Conservation (phyloP, 371 early-diverging fungal genomes). For the Mortierella polycephala region DNA sequence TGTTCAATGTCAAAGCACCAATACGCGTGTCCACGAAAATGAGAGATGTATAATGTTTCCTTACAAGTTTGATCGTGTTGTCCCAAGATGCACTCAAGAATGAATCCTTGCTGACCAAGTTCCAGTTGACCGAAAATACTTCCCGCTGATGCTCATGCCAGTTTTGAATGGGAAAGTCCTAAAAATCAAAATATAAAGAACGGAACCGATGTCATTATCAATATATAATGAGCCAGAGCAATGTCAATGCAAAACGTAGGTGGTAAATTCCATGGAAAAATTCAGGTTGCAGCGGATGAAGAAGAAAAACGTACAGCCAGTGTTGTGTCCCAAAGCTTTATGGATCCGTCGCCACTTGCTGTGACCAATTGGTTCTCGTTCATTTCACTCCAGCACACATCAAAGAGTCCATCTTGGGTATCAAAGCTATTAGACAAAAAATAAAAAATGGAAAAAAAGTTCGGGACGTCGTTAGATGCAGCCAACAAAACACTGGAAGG, state of each 20-base stretch:
- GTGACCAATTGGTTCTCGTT: constrained; percentile 94
- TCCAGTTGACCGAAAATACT: constrained; percentile 95
- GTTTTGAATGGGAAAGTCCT: constrained; percentile 90
- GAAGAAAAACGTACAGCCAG: constrained; percentile 65
- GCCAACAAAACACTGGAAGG: background rate
- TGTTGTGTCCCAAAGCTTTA: constrained; percentile 92
- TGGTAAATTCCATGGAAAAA: background rate
- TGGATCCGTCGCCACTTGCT: constrained; percentile 92
- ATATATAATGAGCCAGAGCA: background rate
- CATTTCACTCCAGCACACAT: constrained; percentile 92
- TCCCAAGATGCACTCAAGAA: constrained; percentile 96
- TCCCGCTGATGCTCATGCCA: constrained; percentile 96
- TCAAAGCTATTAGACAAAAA: constrained; percentile 73
- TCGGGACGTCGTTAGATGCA: background rate
- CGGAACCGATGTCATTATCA: background rate
- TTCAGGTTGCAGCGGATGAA: background rate
- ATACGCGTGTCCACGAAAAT: background rate
- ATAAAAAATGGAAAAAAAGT: background rate
- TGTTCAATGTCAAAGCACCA: background rate
- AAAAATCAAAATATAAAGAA: background rate
- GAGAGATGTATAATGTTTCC: constrained; percentile 9
- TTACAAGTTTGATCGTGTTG: constrained; percentile 90
- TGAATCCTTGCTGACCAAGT: constrained; percentile 84
- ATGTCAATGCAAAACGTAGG: background rate
- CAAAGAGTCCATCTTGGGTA: constrained; percentile 95